Evolutionary conservation across 768 basidiomycete species (phyloP).

Genomic region (Fomitopsis pulvina): DNA sequence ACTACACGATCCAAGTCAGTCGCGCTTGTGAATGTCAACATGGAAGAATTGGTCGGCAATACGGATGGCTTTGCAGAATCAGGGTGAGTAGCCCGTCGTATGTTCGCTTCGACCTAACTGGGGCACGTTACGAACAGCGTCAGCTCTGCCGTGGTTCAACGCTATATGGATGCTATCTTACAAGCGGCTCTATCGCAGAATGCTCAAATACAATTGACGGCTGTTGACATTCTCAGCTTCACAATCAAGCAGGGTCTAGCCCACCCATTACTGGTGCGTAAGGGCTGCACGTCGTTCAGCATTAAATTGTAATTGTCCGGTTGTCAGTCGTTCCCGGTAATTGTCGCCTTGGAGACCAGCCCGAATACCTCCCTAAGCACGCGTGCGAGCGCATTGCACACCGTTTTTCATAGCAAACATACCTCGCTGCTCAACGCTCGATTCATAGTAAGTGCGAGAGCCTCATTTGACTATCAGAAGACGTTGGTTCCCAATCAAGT

Average conservation of each 20-base stretch:
- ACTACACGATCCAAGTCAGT: constrained; percentile 35
- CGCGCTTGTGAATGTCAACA: constrained; percentile 54
- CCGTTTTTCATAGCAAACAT: constrained; percentile 82
- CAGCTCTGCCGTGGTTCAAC: constrained; percentile 90
- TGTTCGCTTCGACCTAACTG: background rate
- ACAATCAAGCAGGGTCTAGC: constrained; percentile 94
- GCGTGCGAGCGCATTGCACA: constrained; percentile 75
- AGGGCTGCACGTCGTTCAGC: background rate
- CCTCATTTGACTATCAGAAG: constrained; percentile 81
- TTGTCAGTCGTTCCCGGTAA: constrained; percentile 80
- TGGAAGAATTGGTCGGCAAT: constrained; percentile 93
- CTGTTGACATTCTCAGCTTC: constrained; percentile 87
- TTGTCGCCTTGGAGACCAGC: constrained; percentile 91
- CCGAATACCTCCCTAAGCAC: constrained; percentile 50
- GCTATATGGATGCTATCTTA: constrained; percentile 79
- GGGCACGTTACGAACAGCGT: constrained; percentile 49
- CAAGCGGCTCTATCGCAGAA: constrained; percentile 72
- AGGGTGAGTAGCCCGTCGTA: constrained; percentile 63
- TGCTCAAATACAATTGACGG: constrained; percentile 66
- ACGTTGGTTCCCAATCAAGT: constrained; percentile 41
- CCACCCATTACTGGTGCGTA: constrained; percentile 76
- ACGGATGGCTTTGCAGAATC: constrained; percentile 96
- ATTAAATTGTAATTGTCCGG: no score
- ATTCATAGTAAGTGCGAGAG: constrained; percentile 71
- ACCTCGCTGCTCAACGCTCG: constrained; percentile 83